Percentiles rank a stretch among this genome's conserved stretches.
These are phyloP conservation scores for Myriosclerotinia duriaeana DNA, from an alignment of 2,329 filamentous ascomycete genomes.

Conservation along the genomic window DNA sequence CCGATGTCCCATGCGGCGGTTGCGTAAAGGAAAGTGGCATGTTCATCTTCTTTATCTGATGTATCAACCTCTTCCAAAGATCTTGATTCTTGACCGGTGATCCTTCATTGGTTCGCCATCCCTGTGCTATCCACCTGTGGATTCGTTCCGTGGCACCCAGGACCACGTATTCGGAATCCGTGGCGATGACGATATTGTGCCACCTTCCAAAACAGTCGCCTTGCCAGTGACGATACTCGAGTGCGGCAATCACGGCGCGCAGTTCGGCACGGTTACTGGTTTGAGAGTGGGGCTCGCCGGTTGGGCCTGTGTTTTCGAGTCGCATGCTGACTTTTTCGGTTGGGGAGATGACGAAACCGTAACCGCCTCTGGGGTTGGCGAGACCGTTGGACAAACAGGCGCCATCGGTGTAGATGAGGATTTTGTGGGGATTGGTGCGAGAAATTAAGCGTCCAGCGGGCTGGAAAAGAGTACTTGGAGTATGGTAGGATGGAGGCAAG, in stretches of 20 bases:
- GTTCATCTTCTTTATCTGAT: neutral
- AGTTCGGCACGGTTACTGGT: slow-evolving; percentile 57
- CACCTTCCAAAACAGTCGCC: too few relatives aligned
- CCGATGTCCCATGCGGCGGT: neutral
- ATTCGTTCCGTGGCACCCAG: slow-evolving; percentile 48
- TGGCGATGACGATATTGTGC: slow-evolving; percentile 56
- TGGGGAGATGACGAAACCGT: neutral
- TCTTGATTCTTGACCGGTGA: slow-evolving; percentile 46
- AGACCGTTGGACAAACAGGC: neutral
- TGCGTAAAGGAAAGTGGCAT: too few relatives aligned
- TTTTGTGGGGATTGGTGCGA: neutral
- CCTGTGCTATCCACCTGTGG: slow-evolving; percentile 46
- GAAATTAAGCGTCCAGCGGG: neutral
- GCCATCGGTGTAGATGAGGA: neutral
- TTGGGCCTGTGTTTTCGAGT: slow-evolving; percentile 24
- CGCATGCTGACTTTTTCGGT: neutral
- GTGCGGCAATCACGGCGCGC: slow-evolving; percentile 52
- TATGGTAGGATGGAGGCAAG: neutral
- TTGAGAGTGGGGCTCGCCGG: slow-evolving; percentile 34
- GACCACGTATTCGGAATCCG: slow-evolving; percentile 52
- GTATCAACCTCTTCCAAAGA: neutral
- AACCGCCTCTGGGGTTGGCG: neutral
- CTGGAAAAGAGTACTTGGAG: neutral
- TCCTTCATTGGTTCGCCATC: slow-evolving; percentile 45
- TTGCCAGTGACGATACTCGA: slow-evolving; percentile 40